Evolutionary conservation across 768 basidiomycete genomes (phyloP).

Genomic region (Psilocybe cyanescens): DNA sequence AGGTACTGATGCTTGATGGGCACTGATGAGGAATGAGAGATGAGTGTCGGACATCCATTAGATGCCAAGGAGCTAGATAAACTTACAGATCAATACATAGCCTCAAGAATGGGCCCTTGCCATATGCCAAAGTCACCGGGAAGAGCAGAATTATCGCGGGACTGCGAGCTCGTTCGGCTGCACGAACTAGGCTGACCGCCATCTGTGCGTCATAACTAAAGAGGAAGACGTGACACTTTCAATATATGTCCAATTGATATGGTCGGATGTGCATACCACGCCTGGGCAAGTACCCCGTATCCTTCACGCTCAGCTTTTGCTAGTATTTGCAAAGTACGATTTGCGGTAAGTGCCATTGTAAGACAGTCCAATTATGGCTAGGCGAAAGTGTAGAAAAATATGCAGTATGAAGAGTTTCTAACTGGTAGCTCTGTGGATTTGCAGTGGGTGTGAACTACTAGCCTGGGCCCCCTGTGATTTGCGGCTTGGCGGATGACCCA

Average conservation of each 20-base stretch:
- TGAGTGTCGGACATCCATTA: not conserved
- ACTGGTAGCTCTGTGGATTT: too few relatives aligned
- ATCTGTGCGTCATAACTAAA: conserved; percentile 48
- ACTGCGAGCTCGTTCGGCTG: conserved; percentile 47
- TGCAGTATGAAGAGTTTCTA: too few relatives aligned
- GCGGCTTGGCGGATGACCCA: too few relatives aligned
- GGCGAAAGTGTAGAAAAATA: too few relatives aligned
- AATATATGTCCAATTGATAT: not conserved
- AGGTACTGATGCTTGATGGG: conserved; percentile 49
- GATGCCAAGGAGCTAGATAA: not conserved
- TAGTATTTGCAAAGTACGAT: conserved; percentile 45
- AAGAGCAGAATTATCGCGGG: conserved; percentile 51
- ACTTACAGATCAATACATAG: conserved; percentile 47
- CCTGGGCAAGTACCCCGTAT: conserved; percentile 48
- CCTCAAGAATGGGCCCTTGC: conserved; percentile 46
- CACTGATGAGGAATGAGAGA: conserved; percentile 26
- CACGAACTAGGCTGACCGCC: conserved; percentile 48
- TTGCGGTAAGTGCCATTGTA: conserved; percentile 30
- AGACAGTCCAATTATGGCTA: too few relatives aligned
- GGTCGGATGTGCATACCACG: conserved; percentile 32
- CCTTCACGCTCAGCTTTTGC: conserved; percentile 41
- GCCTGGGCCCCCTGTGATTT: too few relatives aligned
- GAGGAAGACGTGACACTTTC: not conserved
- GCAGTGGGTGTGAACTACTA: too few relatives aligned
- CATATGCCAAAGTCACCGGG: conserved; percentile 48